A percentile compares a stretch with the other conserved stretches of the same genome.
Evolutionary conservation across 176 grass and related monocot species (phyloP).

Genomic region (Saccharum officinarum): DNA sequence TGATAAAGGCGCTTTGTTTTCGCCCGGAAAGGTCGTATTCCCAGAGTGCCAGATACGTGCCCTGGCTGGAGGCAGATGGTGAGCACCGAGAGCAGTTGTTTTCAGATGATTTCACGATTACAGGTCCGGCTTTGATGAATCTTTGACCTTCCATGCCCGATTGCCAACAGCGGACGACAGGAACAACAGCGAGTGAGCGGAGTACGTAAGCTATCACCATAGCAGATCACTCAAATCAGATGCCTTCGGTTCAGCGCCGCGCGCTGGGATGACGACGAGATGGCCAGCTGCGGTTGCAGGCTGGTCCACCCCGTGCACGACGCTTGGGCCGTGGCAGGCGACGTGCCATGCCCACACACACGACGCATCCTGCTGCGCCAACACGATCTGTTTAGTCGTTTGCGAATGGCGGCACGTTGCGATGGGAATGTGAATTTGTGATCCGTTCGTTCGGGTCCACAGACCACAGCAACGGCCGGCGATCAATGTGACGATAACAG

Average conservation of each 20-base stretch:
- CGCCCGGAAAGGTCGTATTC: neutral
- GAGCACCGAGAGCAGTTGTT: neutral
- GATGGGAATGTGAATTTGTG: neutral
- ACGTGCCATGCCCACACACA: neutral
- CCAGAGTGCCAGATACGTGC: neutral
- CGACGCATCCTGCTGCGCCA: neutral
- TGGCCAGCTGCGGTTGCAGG: neutral
- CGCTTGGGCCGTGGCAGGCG: neutral
- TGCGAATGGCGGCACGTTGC: conserved; percentile 10
- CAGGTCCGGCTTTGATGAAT: too few relatives aligned
- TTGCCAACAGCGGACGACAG: neutral
- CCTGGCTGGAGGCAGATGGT: neutral
- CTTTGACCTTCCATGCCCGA: neutral
- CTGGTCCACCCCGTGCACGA: neutral
- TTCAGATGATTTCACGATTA: neutral
- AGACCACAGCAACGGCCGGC: neutral
- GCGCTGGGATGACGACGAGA: neutral
- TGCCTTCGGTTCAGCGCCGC: too few relatives aligned
- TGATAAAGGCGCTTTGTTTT: neutral
- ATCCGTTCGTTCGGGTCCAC: neutral
- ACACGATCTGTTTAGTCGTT: neutral
- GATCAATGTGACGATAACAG: neutral
- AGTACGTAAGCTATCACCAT: neutral
- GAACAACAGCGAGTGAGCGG: neutral
- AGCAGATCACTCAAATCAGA: too few relatives aligned